Base-by-base conservation (phyloP, 83 land plant species). In the Larix sibirica region DNA sequence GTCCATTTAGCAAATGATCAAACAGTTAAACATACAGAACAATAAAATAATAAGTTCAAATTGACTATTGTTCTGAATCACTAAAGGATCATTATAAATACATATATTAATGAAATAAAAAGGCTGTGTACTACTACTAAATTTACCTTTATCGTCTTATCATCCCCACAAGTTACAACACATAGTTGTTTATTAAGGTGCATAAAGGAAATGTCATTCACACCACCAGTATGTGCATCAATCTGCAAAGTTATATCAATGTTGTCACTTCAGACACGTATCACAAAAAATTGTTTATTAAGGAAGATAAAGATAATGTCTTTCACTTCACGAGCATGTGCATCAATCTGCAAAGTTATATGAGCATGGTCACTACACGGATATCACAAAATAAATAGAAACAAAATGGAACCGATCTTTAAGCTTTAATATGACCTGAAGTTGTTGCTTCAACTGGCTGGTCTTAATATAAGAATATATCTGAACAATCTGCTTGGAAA, bases 401-500 rank as follows among this genome's bases (percentile, higher is more conserved):
- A 50, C 26, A 60, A 18, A 50, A 58, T 16, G 42, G 33, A 50
- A 24, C 16, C 6, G 3, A 69, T 17, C n/a, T 40, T 73, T 6
- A 4, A 61, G 63, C 5, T 21, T 70, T 18, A 14, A 54, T 16
- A 79, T 68, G 44, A 90, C 92, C 92, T 90, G 89, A 64, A 88
- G 77, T 47, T 90, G 95, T 18, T 86, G 90, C 80, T 93, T 87
- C 83, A 92, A 71, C 58, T 94, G 92, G 73, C 85, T 87, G 12
- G 83, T 86, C 20, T 87, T 87, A 83, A 40, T 81, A 68, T 89
- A 92, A 63, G 89, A 80, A 82, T 94, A 94, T 66, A 90, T 87
- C 80, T 94, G 96, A 66, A 94, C 93, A 82, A 94, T 88, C 77
- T 94, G 91, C 85, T 92, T 94, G 59, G 95, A 92, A 67, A 92